Percentiles rank a stretch among this genome's conserved stretches.
These are phyloP conservation scores for Cladosporium sp. DNA, from an alignment of 2,329 filamentous ascomycete species.

Conservation along the genomic window DNA sequence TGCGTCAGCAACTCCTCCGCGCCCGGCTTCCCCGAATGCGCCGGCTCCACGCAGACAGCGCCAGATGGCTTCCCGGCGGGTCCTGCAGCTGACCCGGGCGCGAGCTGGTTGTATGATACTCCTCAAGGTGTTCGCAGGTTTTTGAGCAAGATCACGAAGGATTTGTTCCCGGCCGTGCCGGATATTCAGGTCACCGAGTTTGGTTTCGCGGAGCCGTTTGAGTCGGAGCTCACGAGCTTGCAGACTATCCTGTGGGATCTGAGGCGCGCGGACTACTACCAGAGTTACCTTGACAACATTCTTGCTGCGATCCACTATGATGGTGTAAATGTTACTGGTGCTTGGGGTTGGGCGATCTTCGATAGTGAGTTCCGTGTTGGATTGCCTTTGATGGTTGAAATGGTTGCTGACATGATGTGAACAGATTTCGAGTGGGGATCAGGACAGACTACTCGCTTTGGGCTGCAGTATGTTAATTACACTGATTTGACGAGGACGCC, in stretches of 20 bases:
- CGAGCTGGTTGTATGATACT: conserved; percentile 39
- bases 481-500: conserved; percentile 39
- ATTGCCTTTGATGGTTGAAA: background rate
- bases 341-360: conserved; percentile 38
- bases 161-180: conserved; percentile 44
- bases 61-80: conserved; percentile 47
- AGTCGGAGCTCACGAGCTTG: conserved; percentile 31
- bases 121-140: conserved; percentile 39
- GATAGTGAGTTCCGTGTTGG: conserved; percentile 29
- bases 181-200: conserved; percentile 42
- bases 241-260: conserved; percentile 34
- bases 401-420: background rate
- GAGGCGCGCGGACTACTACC: conserved; percentile 33
- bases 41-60: conserved; percentile 31
- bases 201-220: conserved; percentile 39
- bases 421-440: conserved; percentile 35
- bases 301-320: conserved; percentile 37
- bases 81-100: conserved; percentile 41
- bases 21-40: conserved; percentile 46
- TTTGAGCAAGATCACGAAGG: conserved; percentile 38
- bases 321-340: conserved; percentile 37
- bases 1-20: conserved; percentile 44
- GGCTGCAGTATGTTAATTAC: conserved; percentile 39
- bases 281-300: conserved; percentile 38
- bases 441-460: conserved; percentile 36